Evolutionary conservation across 139 green algal genomes (phyloP), one percentile per base, ranked within the genome.

Genomic region (Coelastrella sp.): DNA sequence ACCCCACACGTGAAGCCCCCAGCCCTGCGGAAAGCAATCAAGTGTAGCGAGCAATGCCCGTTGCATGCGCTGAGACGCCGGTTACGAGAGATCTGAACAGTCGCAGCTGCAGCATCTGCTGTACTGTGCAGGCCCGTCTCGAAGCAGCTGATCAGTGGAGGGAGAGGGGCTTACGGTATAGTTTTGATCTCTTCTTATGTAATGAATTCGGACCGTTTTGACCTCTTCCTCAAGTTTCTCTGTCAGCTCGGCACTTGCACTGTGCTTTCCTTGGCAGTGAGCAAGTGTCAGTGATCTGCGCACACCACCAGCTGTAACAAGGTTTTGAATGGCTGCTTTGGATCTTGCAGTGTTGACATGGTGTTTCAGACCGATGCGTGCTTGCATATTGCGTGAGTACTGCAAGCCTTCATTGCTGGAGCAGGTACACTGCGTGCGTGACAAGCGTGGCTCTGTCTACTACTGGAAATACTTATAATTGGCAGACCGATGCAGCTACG

Each of bases 1-100:
- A 47, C 94, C 94, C 94, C 94, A 96, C 4, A 92, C 71, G 82
- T 96, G 94, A 47, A 96, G 81, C 3, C 92, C 90, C 90, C 91
- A 96, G 23, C 91, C 92, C 93, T 95, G 90, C 17, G 64, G 16
- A 5, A 20, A 11, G 13, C 16, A 16, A 82, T 79, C 5, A 74
- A 74, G 20, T 23, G 4, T 75, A 22, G 7, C 56, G n/a, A 8
- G 32, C 32, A 47, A 47, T 47, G 32, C 32, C 32, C 32, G 32
- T 47, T 47, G 32, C 32, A 47, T 47, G 32, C 32, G 32, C 32
- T 47, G 32, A 47, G 32, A 47, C 32, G 32, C 32, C 32, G 32
- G 32, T 47, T 47, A 47, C 32, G 32, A 47, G 32, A 47, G 32
- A 47, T 47, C 32, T 47, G 32, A 47, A 47, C 32, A 47, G 32